Evolutionary conservation across 352 stramenopile genomes (phyloP).

Genomic region (Globisporangium emineosum): DNA sequence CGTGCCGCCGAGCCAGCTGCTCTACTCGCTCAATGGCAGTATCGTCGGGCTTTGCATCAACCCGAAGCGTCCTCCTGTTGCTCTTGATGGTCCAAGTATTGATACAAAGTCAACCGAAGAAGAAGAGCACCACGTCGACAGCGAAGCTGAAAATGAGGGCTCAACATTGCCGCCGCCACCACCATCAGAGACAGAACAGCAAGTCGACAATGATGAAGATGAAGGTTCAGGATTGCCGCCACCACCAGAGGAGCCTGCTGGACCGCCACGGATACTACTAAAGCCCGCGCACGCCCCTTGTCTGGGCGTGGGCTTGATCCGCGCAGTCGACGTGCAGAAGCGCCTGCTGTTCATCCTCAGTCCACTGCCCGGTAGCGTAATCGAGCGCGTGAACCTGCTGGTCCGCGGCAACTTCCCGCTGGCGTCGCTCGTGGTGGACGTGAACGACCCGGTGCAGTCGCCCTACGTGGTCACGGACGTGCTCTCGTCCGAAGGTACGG

Average conservation of each 20-base stretch:
- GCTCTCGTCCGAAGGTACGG: slow-evolving; percentile 66
- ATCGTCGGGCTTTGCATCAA: slow-evolving; percentile 79
- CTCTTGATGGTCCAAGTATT: too few species aligned
- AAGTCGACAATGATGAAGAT: neutral
- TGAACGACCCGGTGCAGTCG: slow-evolving; percentile 34
- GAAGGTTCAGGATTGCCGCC: neutral
- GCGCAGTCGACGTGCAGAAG: slow-evolving; percentile 47
- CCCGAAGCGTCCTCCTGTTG: slow-evolving; percentile 3
- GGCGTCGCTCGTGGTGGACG: slow-evolving; percentile 49
- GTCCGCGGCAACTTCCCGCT: slow-evolving; percentile 65
- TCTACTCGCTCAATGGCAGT: slow-evolving; percentile 69
- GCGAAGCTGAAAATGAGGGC: neutral
- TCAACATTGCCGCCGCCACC: too few species aligned
- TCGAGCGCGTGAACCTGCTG: slow-evolving; percentile 72
- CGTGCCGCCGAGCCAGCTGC: slow-evolving; percentile 67
- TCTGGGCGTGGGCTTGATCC: slow-evolving; percentile 64
- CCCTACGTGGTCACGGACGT: slow-evolving; percentile 75
- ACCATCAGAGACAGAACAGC: neutral
- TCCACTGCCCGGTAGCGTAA: slow-evolving; percentile 44
- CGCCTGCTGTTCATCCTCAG: slow-evolving; percentile 66
- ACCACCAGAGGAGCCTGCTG: neutral
- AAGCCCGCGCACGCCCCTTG: slow-evolving; percentile 55
- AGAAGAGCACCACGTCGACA: neutral
- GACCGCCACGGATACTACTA: slow-evolving; percentile 54
- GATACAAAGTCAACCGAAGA: slow-evolving; percentile 1